Evolutionary conservation across 805 yeast species (phyloP), one percentile per base, ranked within the genome.

Genomic region (Henningerozyma blattae): DNA sequence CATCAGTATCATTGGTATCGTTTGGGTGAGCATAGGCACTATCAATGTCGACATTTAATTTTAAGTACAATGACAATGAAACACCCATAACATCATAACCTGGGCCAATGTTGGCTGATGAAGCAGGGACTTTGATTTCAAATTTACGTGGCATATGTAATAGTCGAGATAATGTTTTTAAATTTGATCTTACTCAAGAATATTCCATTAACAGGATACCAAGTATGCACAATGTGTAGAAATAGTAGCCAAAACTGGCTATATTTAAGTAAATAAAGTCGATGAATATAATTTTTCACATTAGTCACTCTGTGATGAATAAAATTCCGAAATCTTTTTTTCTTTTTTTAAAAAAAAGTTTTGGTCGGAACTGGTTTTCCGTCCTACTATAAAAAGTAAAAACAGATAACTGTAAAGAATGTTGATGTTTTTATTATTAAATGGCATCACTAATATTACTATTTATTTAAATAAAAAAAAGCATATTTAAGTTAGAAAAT

Each of bases 101-200:
- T 8, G 98, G 98, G 7, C 98, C 98, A 34, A 91, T 89, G 50
- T 91, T 91, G 50, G 98, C 98, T 32, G 94, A 82, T 4, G 97
- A 87, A 5, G 97, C 95, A 4, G 98, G 98, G 14, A 89, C 91
- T 35, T 72, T 74, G 45, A 84, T 70, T 29, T 54, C 57, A 57
- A 79, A 79, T 35, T 67, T 62, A 39, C 73, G 66, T 36, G 57
- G 43, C 74, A 63, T 68, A n/a, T 31, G 20, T 10, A 9, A 15
- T 5, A 13, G 4, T 4, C 13, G 5, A 16, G 15, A 29, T 6
- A 17, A 29, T 15, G 9, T 28, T n/a, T 15, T 13, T 28, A 28
- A 28, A 28, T 4, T 8, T 8, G 5, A 5, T 24, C n/a, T 5
- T 5, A 10, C 5, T 27, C 7, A 13, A 13, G 8, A 27, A 15